Evolutionary conservation across 441 rosid species (phyloP).

Genomic region (Croton laevigatus): DNA sequence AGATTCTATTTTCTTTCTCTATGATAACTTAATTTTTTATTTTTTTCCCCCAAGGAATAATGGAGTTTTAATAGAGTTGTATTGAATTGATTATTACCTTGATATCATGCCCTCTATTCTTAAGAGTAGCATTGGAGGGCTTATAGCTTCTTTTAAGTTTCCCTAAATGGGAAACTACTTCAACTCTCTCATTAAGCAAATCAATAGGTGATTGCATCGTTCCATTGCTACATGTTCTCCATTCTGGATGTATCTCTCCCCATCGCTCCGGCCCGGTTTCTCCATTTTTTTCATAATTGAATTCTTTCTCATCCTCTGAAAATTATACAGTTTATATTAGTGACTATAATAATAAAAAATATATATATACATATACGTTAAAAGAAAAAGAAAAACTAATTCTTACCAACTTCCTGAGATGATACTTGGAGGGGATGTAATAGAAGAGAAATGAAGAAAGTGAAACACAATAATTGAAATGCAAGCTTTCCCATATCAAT

Average conservation of each 20-base stretch:
- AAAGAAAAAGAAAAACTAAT: too few relatives aligned
- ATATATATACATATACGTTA: too few relatives aligned
- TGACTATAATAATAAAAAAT: too few relatives aligned
- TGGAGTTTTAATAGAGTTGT: too few relatives aligned
- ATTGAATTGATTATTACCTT: conserved; percentile 44
- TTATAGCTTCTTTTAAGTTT: conserved; percentile 47
- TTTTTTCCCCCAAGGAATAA: too few relatives aligned
- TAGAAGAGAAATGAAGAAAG: conserved; percentile 15
- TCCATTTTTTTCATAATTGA: conserved; percentile 39
- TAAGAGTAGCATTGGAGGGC: conserved; percentile 54
- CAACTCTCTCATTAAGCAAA: conserved; percentile 48
- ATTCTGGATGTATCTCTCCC: conserved; percentile 67
- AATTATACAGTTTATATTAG: too few relatives aligned
- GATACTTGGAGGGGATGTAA: conserved; percentile 9
- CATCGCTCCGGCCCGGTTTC: conserved; percentile 53
- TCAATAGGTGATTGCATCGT: conserved; percentile 80
- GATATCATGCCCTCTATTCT: conserved; percentile 86
- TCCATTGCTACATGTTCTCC: conserved; percentile 66
- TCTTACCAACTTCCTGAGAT: conserved; percentile 46
- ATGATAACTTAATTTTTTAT: too few relatives aligned
- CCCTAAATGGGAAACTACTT: conserved; percentile 44
- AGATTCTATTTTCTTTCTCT: too few relatives aligned
- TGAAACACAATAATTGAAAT: background rate
- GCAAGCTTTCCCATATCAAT: background rate
- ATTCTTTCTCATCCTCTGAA: conserved; percentile 61